A percentile compares a stretch with the other conserved stretches of the same genome.
Conservation (phyloP, 805 yeast genomes). For the Hanseniaspora valbyensis region DNA sequence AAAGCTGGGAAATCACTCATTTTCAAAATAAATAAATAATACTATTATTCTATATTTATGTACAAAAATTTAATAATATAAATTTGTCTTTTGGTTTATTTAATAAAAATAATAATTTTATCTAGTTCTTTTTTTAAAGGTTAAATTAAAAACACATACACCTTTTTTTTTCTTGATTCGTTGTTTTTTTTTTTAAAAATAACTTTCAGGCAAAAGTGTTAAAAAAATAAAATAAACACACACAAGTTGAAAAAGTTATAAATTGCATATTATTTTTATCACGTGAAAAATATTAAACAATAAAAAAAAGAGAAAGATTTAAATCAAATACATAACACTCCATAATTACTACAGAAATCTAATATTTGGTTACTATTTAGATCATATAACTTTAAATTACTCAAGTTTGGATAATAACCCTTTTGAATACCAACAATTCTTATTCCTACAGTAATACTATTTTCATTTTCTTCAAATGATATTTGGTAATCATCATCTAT, state of each 20-base stretch:
- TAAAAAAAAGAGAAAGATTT: background rate
- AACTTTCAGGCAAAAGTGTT: background rate
- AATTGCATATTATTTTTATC: too few species aligned
- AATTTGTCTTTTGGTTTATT: slow-evolving; percentile 1
- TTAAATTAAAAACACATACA: background rate
- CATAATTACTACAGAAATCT: slow-evolving; percentile 26
- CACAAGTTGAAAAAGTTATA: too few species aligned
- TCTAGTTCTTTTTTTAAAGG: background rate
- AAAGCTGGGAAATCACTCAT: slow-evolving; percentile 68
- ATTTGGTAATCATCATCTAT: slow-evolving; percentile 28
- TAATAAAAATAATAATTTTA: background rate
- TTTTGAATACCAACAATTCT: slow-evolving; percentile 25
- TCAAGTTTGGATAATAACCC: slow-evolving; percentile 26
- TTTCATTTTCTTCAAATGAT: slow-evolving; percentile 21
- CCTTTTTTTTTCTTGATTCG: background rate
- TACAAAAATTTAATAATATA: too few species aligned
- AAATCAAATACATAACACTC: slow-evolving; percentile 23
- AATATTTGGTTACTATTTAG: slow-evolving; percentile 24
- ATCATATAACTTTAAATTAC: slow-evolving; percentile 28
- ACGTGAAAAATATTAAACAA: too few species aligned
- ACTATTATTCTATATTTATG: too few species aligned
- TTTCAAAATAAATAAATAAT: too few species aligned
- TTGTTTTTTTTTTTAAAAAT: background rate
- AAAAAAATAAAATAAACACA: background rate
- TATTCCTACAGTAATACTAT: slow-evolving; percentile 24